Base-by-base conservation (phyloP, 345 rosid genomes). In the Eucalyptus coolabah region DNA sequence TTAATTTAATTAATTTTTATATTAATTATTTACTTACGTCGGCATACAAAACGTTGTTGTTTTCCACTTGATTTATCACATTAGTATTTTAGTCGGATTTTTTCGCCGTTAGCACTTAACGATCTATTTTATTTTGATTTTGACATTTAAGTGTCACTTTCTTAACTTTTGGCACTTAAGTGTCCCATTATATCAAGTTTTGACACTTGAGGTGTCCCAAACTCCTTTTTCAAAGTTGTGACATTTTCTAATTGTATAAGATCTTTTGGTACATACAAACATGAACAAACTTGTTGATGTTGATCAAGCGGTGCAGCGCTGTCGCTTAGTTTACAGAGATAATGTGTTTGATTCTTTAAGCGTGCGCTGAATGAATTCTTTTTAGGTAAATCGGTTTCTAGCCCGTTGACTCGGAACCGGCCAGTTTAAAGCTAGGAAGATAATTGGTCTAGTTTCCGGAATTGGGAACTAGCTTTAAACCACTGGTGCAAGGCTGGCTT, bases 1-100 rank as follows among this genome's bases (percentile, higher is more conserved):
- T 19, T 1, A 8, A 8, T 53, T 53, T 8, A 53, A 53, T 19
- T 1, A 53, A 19, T 19, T 53, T 53, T 0, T 21, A 21, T 53
- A 21, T 53, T 53, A 53, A 19, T 0, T 53, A 53, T 53, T 53
- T 53, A 53, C 2, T 53, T 0, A 53, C 5, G 2, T 53, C 1
- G 3, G 1, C 0, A 0, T 19, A 10, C 2, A 53, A 53, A 53
- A 53, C 0, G 0, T 1, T 0, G 5, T 53, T 2, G 10, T 19
- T 53, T 53, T 53, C 1, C 11, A 53, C 10, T 53, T 53, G 5
- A 0, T 0, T 53, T 0, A 2, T 0, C 10, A 19, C 11, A 0
- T 0, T 0, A 53, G 1, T 53, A 0, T 53, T 53, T 53, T 53
- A 9, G 2, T 4, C 0, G 0, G 2, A 53, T 0, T 21, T 21